Base-by-base conservation (phyloP, 2,329 filamentous ascomycete species). In the Leptographium lundbergii region DNA sequence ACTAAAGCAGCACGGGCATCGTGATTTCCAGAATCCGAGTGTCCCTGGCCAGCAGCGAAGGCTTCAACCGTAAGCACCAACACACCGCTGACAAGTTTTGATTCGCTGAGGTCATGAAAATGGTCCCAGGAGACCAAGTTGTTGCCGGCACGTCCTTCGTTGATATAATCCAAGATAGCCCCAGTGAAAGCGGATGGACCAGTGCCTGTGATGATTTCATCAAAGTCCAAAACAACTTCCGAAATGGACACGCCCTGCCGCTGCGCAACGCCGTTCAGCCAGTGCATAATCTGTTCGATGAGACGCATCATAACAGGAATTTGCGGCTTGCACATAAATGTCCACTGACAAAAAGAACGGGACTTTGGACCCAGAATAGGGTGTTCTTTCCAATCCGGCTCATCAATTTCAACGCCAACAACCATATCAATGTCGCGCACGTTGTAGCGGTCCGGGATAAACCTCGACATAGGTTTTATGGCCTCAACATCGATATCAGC, bases 321-420 rank as follows among this genome's bases (percentile, higher is more conserved):
- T 22, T 76, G 74, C 0, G 86, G 84, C 67, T 87, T 86, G 65
- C 81, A 81, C 73, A 87, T 85, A 66, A 88, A 87, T 0, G 86
- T 88, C 86, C 86, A 89, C 66, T 88, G 86, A 68, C 85, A 88
- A 68, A 89, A 88, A 0, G 85, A 88, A 63, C 77, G 75, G 45
- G 81, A 87, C 70, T 88, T 88, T 55, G 77, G 77, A 17, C 86
- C 85, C 0, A 88, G 74, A 36, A 88, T 83, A 1, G 81, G 77
- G 67, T 88, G 85, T 56, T 82, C 71, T 22, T 71, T 73, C 70
- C 82, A 88, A 10, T 81, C 77, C 0, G 85, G 85, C 69, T 88
- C 79, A 66, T 88, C 86, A 60, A 88, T 85, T 68, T 89, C 86
- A 1, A 89, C 75, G 17, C 85, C 84, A 29, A 88, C 79, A 24